phyloP scores from a whole-genome alignment of 805 yeast species.

The Suhomyces sp. region DNA sequence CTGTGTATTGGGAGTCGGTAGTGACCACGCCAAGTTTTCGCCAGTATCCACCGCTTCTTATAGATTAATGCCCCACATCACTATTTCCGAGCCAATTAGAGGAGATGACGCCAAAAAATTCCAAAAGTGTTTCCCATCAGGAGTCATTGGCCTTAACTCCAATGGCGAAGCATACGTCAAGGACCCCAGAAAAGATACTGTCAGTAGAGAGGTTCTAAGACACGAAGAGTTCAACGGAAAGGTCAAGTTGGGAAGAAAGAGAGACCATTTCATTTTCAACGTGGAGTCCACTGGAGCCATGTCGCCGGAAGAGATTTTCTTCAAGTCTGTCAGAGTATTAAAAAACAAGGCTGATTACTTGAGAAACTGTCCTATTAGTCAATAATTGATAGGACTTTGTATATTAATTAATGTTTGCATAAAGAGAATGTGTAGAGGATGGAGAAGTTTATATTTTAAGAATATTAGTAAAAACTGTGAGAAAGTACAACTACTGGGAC shows the following conservation, averaged over 20 bases:
- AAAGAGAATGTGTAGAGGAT: too few relatives aligned
- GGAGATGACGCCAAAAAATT: conserved; percentile 79
- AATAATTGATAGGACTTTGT: too few relatives aligned
- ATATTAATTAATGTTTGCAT: too few relatives aligned
- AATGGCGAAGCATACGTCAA: conserved; percentile 73
- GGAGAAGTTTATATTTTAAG: too few relatives aligned
- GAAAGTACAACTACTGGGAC: too few relatives aligned
- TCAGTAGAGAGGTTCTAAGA: conserved; percentile 92
- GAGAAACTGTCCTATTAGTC: conserved; percentile 74
- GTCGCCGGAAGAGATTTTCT: conserved; percentile 94
- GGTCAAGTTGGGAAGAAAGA: conserved; percentile 85
- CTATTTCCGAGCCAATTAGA: conserved; percentile 67
- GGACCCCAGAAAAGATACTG: conserved; percentile 94
- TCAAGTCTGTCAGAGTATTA: conserved; percentile 82
- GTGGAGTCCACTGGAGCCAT: conserved; percentile 96
- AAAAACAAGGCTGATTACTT: conserved; percentile 81
- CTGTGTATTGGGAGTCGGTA: conserved; percentile 86
- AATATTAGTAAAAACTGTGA: too few relatives aligned
- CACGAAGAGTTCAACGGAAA: conserved; percentile 88
- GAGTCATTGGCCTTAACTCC: conserved; percentile 77
- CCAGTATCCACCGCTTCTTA: conserved; percentile 97
- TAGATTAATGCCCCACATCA: conserved; percentile 85
- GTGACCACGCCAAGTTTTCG: conserved; percentile 96
- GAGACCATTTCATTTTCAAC: conserved; percentile 92
- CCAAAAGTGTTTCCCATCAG: conserved; percentile 88